Conservation (phyloP, 441 rosid genomes). For the Gossypium davidsonii region DNA sequence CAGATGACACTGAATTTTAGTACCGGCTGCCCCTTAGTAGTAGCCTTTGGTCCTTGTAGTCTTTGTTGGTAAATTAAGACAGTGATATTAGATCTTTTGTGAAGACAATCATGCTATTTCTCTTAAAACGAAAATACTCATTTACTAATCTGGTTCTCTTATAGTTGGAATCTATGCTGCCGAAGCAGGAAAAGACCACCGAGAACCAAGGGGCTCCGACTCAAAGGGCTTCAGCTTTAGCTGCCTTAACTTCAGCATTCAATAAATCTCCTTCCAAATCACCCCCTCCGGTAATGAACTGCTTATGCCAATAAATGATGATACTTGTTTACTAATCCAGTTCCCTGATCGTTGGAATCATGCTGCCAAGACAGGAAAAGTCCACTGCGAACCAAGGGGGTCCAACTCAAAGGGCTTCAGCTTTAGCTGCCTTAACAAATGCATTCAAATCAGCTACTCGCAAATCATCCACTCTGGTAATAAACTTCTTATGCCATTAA, state of each 20-base stretch:
- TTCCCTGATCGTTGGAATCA: slow-evolving; percentile 8
- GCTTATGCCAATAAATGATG: slow-evolving; percentile 1
- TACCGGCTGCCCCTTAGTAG: not conserved
- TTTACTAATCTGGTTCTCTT: not conserved
- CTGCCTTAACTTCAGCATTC: slow-evolving; percentile 87
- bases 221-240: slow-evolving; percentile 97
- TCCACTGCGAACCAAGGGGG: slow-evolving; percentile 74
- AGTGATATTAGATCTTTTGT: not conserved
- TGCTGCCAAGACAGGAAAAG: slow-evolving; percentile 51
- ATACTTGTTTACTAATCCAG: not conserved
- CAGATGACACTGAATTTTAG: not conserved
- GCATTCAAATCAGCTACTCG: slow-evolving; percentile 72
- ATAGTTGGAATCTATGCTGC: slow-evolving; percentile 8
- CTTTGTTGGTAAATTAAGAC: not conserved
- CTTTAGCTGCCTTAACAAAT: slow-evolving; percentile 86
- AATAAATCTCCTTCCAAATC: slow-evolving; percentile 54
- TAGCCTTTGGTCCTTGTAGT: not conserved
- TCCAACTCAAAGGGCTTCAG: slow-evolving; percentile 95
- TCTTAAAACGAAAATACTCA: not conserved
- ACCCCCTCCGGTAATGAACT: slow-evolving; percentile 34
- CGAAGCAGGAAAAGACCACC: slow-evolving; percentile 63
- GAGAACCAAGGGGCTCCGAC: slow-evolving; percentile 81
- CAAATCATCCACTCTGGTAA: slow-evolving; percentile 42
- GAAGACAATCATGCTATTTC: not conserved
- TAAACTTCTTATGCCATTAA: slow-evolving; percentile 10